Evolutionary conservation across 1,284 basidiomycete species (phyloP).

Genomic region (Microbotryomycetes sp.): DNA sequence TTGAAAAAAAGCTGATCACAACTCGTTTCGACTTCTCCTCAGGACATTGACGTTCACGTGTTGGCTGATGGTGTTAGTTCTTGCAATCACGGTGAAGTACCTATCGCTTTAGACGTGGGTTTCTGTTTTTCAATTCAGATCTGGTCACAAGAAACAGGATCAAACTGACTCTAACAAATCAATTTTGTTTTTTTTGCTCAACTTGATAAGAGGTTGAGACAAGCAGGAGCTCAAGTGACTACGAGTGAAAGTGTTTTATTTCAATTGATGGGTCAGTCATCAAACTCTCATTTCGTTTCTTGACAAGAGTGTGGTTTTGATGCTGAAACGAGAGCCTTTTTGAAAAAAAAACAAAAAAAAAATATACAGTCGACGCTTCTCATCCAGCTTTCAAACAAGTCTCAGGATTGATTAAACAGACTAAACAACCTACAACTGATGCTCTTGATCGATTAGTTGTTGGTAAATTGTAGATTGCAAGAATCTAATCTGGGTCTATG

Average conservation of each 20-base stretch:
- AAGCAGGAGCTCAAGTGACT: slow-evolving; percentile 66
- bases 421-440: slow-evolving; percentile 56
- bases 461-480: slow-evolving; percentile 4
- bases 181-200: too few relatives aligned
- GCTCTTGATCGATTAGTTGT: slow-evolving; percentile 38
- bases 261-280: slow-evolving; percentile 57
- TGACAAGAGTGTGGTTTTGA: not conserved
- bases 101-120: slow-evolving; percentile 44
- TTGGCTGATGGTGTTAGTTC: slow-evolving; percentile 79
- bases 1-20: not conserved
- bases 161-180: not conserved
- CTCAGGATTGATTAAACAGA: slow-evolving; percentile 65
- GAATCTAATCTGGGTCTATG: not conserved
- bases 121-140: slow-evolving; percentile 39
- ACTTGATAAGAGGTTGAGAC: slow-evolving; percentile 38
- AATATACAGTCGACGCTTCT: slow-evolving; percentile 55
- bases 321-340: not conserved
- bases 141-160: not conserved
- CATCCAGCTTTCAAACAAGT: slow-evolving; percentile 67
- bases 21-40: not conserved
- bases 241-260: slow-evolving; percentile 77
- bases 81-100: slow-evolving; percentile 55
- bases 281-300: not conserved
- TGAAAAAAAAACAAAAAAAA: not conserved
- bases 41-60: slow-evolving; percentile 57